Evolutionary conservation across 306 rosid genomes (phyloP).

Genomic region (Aeschynomene evenia): DNA sequence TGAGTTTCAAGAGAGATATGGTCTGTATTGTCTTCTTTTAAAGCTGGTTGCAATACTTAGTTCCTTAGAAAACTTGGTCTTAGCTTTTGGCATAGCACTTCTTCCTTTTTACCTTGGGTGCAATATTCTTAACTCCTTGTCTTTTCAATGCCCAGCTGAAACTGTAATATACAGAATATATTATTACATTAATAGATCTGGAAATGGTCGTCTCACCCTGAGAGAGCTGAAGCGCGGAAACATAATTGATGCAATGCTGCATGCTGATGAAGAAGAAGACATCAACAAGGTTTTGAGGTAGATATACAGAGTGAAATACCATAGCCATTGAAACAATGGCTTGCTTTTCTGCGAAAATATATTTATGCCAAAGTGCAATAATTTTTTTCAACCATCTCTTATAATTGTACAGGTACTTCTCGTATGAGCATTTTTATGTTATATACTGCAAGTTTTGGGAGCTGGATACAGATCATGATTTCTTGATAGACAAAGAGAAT

Average conservation of each 20-base stretch:
- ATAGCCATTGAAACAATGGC: slow-evolving; percentile 4
- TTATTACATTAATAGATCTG: slow-evolving; percentile 90
- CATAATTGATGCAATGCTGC: slow-evolving; percentile 95
- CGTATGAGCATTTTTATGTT: slow-evolving; percentile 98
- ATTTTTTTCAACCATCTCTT: neutral
- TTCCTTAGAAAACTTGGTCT: slow-evolving; percentile 8
- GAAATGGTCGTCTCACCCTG: slow-evolving; percentile 81
- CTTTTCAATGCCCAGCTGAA: slow-evolving; percentile 82
- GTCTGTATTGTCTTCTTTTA: slow-evolving; percentile 54
- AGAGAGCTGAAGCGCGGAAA: slow-evolving; percentile 95
- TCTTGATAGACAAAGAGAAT: slow-evolving; percentile 96
- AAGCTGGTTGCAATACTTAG: slow-evolving; percentile 20
- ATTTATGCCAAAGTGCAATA: neutral
- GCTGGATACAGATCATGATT: slow-evolving; percentile 98
- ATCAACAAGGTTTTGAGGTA: slow-evolving; percentile 98
- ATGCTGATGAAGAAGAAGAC: slow-evolving; percentile 98
- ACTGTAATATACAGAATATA: slow-evolving; percentile 97
- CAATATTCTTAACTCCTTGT: slow-evolving; percentile 34
- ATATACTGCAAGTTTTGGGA: slow-evolving; percentile 99
- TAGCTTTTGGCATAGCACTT: slow-evolving; percentile 17
- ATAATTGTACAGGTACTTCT: slow-evolving; percentile 73
- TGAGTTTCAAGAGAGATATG: slow-evolving; percentile 99
- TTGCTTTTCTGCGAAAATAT: neutral
- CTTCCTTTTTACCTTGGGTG: neutral
- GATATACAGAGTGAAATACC: slow-evolving; percentile 21